Evolutionary conservation across 2,329 filamentous ascomycete genomes (phyloP).

Genomic region (Trichoderma atrobrunneum): DNA sequence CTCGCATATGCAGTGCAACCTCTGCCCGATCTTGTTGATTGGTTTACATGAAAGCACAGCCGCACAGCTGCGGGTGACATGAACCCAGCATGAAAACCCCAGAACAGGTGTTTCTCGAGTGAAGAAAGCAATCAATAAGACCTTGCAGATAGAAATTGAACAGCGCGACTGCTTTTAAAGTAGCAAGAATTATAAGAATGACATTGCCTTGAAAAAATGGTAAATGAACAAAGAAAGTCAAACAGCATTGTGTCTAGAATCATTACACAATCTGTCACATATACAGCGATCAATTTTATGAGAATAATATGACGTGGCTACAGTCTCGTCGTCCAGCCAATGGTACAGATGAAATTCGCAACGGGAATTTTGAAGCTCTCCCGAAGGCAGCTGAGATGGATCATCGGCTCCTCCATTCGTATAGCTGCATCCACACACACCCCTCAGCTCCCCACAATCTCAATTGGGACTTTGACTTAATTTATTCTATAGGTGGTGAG

Average conservation of each 20-base stretch:
- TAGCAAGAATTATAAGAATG: not conserved
- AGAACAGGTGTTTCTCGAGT: not conserved
- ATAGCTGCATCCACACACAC: not conserved
- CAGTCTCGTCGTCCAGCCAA: not conserved
- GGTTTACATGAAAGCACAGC: not conserved
- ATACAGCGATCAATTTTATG: not conserved
- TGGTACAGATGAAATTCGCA: not conserved
- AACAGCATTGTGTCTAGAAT: not conserved
- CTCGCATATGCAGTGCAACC: not conserved
- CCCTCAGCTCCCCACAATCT: not conserved
- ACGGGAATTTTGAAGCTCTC: not conserved
- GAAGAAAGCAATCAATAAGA: not conserved
- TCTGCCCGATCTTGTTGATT: not conserved
- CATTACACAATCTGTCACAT: not conserved
- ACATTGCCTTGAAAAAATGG: not conserved
- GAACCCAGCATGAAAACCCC: not conserved
- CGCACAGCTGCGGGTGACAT: not conserved
- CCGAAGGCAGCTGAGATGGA: not conserved
- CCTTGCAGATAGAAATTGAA: not conserved
- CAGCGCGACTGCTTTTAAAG: not conserved
- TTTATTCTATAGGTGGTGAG: not conserved
- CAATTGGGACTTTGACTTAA: not conserved
- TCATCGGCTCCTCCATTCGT: not conserved
- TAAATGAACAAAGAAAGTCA: not conserved
- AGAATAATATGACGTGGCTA: not conserved